A percentile compares a stretch with the other conserved stretches of the same genome.
phyloP scores from a whole-genome alignment of 2,329 filamentous ascomycete genomes.

The Dactylellina leptospora region DNA sequence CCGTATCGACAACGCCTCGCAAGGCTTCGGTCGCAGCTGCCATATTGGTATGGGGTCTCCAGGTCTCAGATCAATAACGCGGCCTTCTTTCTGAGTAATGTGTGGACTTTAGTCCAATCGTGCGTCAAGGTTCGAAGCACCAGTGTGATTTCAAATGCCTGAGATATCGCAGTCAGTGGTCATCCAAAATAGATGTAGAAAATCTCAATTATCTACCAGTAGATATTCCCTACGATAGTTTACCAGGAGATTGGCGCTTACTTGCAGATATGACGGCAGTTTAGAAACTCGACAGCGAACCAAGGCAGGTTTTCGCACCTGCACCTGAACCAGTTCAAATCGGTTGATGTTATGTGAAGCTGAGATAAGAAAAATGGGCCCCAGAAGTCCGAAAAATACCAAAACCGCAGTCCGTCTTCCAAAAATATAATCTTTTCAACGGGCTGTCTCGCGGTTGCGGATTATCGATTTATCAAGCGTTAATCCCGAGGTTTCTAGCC shows the following conservation, averaged over 20 bases:
- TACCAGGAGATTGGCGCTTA: not conserved
- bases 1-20: not conserved
- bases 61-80: too few relatives aligned
- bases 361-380: not conserved
- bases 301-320: too few relatives aligned
- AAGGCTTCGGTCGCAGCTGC: not conserved
- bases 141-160: too few relatives aligned
- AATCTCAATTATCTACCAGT: not conserved
- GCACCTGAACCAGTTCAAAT: too few relatives aligned
- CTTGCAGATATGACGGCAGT: not conserved
- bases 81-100: too few relatives aligned
- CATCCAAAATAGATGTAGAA: too few relatives aligned
- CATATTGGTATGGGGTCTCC: slow-evolving; percentile 2
- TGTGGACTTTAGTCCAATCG: too few relatives aligned
- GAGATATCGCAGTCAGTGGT: too few relatives aligned
- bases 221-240: not conserved
- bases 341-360: too few relatives aligned
- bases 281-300: too few relatives aligned
- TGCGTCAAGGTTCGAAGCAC: too few relatives aligned
- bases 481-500: slow-evolving; percentile 8
- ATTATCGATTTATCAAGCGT: slow-evolving; percentile 11
- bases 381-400: not conserved
- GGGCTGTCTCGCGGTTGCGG: not conserved
- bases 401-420: not conserved
- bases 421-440: not conserved